Evolutionary conservation across 2,329 filamentous ascomycete genomes (phyloP).

Genomic region (Sphaceloma murrayae): DNA sequence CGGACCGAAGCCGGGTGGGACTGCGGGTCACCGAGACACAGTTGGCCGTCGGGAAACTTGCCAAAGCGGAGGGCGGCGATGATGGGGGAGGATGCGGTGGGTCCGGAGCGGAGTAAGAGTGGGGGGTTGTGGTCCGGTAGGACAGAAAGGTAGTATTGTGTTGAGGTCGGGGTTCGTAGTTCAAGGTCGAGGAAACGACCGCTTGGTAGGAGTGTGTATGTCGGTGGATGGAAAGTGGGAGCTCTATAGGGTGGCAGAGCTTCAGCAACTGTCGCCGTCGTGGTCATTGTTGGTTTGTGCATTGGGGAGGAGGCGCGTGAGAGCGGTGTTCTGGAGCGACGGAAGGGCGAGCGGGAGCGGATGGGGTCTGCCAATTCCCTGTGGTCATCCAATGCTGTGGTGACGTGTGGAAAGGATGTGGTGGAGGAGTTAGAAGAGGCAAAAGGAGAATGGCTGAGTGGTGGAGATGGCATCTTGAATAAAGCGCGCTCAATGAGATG

Average conservation of each 20-base stretch:
- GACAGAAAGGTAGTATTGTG: slow-evolving; percentile 9
- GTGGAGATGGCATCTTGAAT: slow-evolving; percentile 5
- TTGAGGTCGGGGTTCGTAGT: background rate
- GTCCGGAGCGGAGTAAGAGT: slow-evolving; percentile 5
- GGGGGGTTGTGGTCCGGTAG: slow-evolving; percentile 8
- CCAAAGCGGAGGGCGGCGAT: slow-evolving; percentile 10
- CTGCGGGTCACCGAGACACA: slow-evolving; percentile 1
- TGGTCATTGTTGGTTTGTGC: slow-evolving; percentile 3
- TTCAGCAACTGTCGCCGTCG: background rate
- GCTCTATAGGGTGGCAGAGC: slow-evolving; percentile 2
- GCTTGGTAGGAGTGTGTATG: background rate
- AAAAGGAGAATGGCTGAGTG: slow-evolving; percentile 7
- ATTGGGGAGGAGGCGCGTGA: background rate
- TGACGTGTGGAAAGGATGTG: too few species aligned
- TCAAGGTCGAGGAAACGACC: slow-evolving; percentile 8
- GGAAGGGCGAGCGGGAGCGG: background rate
- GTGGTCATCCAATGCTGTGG: too few species aligned
- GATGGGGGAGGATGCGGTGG: slow-evolving; percentile 2
- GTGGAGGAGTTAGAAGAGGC: slow-evolving; percentile 6
- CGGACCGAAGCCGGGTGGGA: background rate
- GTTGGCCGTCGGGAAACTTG: slow-evolving; percentile 12
- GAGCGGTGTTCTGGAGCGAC: background rate
- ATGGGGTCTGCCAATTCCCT: background rate
- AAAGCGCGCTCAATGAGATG: background rate
- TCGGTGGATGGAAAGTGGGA: slow-evolving; percentile 8